Percentiles rank a stretch among this genome's conserved stretches.
Evolutionary conservation across 805 yeast species (phyloP).

Genomic region (Candida taoyuanica): DNA sequence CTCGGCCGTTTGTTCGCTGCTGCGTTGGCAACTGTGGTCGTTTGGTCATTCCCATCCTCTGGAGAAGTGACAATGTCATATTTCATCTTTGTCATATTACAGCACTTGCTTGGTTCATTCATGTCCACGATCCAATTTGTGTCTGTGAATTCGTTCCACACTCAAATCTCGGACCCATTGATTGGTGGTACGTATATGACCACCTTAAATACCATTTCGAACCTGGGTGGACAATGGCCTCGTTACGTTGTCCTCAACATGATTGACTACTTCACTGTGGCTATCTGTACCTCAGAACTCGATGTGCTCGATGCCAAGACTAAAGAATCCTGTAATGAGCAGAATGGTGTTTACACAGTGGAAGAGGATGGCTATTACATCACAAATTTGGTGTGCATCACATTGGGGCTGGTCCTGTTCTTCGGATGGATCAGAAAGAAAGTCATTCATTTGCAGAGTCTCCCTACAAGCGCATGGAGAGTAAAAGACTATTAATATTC

Average conservation of each 20-base stretch:
- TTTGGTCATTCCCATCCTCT: constrained; percentile 61
- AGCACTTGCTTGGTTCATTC: constrained; percentile 82
- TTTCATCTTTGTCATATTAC: constrained; percentile 69
- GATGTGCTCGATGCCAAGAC: constrained; percentile 17
- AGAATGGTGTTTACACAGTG: constrained; percentile 52
- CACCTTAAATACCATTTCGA: constrained; percentile 83
- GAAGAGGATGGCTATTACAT: constrained; percentile 79
- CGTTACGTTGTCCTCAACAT: constrained; percentile 69
- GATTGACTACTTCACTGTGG: constrained; percentile 73
- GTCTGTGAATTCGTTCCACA: constrained; percentile 90
- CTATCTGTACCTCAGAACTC: constrained; percentile 44
- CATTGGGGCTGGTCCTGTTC: constrained; percentile 60
- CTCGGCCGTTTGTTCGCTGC: constrained; percentile 80
- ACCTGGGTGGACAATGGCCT: constrained; percentile 98
- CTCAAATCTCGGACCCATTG: constrained; percentile 89
- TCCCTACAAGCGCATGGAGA: constrained; percentile 80
- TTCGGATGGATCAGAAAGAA: constrained; percentile 61
- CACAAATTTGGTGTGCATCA: constrained; percentile 69
- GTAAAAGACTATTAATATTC: constrained; percentile 15
- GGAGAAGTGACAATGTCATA: constrained; percentile 46
- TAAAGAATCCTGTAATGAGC: constrained; percentile 45
- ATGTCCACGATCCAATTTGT: constrained; percentile 96
- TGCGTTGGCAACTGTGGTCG: constrained; percentile 64
- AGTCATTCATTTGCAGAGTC: constrained; percentile 57
- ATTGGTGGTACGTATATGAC: constrained; percentile 99